Evolutionary conservation across 192 early-diverging fungal species (phyloP).

Genomic region (Thamnidium elegans): DNA sequence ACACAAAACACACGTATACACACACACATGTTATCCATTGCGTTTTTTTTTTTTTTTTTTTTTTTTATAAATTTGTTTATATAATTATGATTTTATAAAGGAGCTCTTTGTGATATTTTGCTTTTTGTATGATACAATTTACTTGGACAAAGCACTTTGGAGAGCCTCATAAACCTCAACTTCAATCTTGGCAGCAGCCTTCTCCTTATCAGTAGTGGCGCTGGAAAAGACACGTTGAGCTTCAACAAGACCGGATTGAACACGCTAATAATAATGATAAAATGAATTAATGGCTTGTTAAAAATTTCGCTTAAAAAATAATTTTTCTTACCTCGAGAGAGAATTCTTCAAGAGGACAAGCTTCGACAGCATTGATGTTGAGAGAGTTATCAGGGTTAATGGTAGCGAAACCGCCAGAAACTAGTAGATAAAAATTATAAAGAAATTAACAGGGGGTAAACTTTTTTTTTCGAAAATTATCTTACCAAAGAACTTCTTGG

Average conservation of each 20-base stretch:
- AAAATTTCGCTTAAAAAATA: neutral
- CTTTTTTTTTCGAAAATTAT: neutral
- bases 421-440: slow-evolving; percentile 47
- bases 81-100: no score
- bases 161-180: slow-evolving; percentile 87
- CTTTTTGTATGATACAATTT: slow-evolving; percentile 11
- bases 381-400: slow-evolving; percentile 95
- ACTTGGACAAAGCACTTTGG: slow-evolving; percentile 63
- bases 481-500: slow-evolving; percentile 93
- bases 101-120: no score
- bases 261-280: slow-evolving; percentile 45
- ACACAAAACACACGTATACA: no score
- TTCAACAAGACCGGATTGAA: slow-evolving; percentile 74
- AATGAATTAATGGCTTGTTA: neutral
- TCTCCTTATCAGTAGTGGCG: slow-evolving; percentile 70
- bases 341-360: slow-evolving; percentile 84
- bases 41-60: no score
- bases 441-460: slow-evolving; percentile 13
- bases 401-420: slow-evolving; percentile 93
- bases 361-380: slow-evolving; percentile 97
- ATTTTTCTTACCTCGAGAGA: slow-evolving; percentile 67
- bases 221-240: slow-evolving; percentile 67
- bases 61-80: no score
- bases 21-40: no score
- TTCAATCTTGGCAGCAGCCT: slow-evolving; percentile 81